Percentiles rank a stretch among this genome's conserved stretches.
Conservation (phyloP, 805 yeast species). For the Candida gorgasii region DNA sequence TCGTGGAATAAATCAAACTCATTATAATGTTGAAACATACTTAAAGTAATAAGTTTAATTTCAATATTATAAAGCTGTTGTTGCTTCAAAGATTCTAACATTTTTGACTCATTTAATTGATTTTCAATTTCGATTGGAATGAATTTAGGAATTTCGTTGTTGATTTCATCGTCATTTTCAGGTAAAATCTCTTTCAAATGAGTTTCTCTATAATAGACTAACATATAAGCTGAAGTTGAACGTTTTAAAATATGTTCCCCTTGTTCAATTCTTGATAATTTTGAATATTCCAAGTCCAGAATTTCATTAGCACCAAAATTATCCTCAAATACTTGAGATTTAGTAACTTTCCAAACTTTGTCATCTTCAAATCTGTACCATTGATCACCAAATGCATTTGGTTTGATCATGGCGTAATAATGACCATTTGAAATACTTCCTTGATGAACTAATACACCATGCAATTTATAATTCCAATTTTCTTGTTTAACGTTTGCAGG, state of each 20-base stretch:
- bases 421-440: conserved; percentile 97
- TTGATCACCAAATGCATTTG: conserved; percentile 55
- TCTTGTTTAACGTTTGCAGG: conserved; percentile 44
- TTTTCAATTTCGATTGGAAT: conserved; percentile 63
- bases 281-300: conserved; percentile 47
- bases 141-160: conserved; percentile 53
- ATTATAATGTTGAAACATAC: conserved; percentile 56
- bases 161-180: conserved; percentile 50
- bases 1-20: conserved; percentile 82
- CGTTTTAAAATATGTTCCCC: conserved; percentile 66
- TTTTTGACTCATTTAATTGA: conserved; percentile 61
- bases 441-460: conserved; percentile 93
- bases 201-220: conserved; percentile 80
- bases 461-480: conserved; percentile 78
- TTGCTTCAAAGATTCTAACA: conserved; percentile 58
- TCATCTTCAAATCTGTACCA: conserved; percentile 98
- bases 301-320: conserved; percentile 82
- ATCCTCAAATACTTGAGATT: conserved; percentile 83
- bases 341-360: conserved; percentile 83
- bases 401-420: conserved; percentile 91
- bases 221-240: conserved; percentile 95
- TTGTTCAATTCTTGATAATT: conserved; percentile 58
- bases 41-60: conserved; percentile 55
- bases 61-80: conserved; percentile 53
- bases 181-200: conserved; percentile 59